Evolutionary conservation across 2,329 filamentous ascomycete genomes (phyloP).

Genomic region (Thelonectria rubi): DNA sequence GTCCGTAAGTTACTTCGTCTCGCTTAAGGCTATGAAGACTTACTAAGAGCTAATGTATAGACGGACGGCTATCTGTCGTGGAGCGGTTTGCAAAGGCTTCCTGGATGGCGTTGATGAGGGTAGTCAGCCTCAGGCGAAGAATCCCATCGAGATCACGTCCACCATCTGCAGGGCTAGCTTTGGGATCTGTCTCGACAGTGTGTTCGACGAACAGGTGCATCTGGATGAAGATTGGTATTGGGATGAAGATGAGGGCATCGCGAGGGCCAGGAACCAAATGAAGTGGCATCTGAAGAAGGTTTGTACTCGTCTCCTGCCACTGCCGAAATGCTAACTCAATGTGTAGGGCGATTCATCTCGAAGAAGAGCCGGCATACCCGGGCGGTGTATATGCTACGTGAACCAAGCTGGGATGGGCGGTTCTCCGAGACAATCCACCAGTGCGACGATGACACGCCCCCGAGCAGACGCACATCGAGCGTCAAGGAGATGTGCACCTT

Average conservation of each 20-base stretch:
- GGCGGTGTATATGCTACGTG: too few relatives aligned
- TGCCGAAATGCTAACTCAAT: too few relatives aligned
- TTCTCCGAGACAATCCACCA: too few relatives aligned
- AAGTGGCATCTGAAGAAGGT: not conserved
- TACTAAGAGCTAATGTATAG: not conserved
- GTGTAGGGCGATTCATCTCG: too few relatives aligned
- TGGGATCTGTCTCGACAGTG: not conserved
- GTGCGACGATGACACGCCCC: too few relatives aligned
- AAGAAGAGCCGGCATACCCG: too few relatives aligned
- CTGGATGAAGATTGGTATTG: not conserved
- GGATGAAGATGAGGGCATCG: not conserved
- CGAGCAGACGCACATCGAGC: too few relatives aligned
- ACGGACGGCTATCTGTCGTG: not conserved
- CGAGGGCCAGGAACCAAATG: not conserved
- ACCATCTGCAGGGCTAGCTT: not conserved
- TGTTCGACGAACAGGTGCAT: not conserved
- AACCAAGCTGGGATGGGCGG: too few relatives aligned
- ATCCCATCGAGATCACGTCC: not conserved
- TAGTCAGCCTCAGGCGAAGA: too few relatives aligned
- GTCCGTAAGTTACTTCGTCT: not conserved
- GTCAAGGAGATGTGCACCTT: too few relatives aligned
- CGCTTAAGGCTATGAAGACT: not conserved
- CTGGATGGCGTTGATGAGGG: not conserved
- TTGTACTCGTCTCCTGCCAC: too few relatives aligned
- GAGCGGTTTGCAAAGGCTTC: not conserved